A percentile compares a stretch with the other conserved stretches of the same genome.
Evolutionary conservation across 371 early-diverging fungal genomes (phyloP).

Genomic region (Mortierella sp.): DNA sequence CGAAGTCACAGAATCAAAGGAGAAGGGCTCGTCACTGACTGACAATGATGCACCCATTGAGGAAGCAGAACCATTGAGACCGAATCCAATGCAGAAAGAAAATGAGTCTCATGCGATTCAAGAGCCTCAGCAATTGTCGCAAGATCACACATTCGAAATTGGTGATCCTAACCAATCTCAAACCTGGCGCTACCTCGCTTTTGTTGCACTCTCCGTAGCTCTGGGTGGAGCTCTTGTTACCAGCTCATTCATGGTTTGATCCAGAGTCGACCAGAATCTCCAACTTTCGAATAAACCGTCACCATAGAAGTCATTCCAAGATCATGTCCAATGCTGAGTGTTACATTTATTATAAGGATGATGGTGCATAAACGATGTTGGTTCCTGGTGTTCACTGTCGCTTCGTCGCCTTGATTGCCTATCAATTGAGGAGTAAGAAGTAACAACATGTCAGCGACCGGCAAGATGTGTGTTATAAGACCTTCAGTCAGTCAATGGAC

Average conservation of each 20-base stretch:
- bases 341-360: constrained; percentile 21
- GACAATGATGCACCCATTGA: neutral
- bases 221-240: constrained; percentile 32
- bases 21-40: constrained; percentile 10
- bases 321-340: constrained; percentile 34
- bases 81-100: constrained; percentile 10
- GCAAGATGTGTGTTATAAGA: too few relatives aligned
- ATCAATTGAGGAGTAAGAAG: neutral
- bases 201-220: constrained; percentile 17
- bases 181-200: constrained; percentile 34
- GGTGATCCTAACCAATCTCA: constrained; percentile 38
- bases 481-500: too few relatives aligned
- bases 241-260: constrained; percentile 21
- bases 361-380: constrained; percentile 9
- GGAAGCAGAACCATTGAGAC: constrained; percentile 7
- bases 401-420: constrained; percentile 53
- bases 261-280: too few relatives aligned
- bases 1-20: constrained; percentile 71
- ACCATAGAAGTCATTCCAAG: too few relatives aligned
- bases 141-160: constrained; percentile 43
- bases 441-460: neutral
- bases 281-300: too few relatives aligned
- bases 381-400: constrained; percentile 22
- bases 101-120: neutral
- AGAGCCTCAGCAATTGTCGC: neutral